These are phyloP conservation scores for Lachnellula willkommii DNA, from an alignment of 2,329 filamentous ascomycete species.

Conservation along the genomic window DNA sequence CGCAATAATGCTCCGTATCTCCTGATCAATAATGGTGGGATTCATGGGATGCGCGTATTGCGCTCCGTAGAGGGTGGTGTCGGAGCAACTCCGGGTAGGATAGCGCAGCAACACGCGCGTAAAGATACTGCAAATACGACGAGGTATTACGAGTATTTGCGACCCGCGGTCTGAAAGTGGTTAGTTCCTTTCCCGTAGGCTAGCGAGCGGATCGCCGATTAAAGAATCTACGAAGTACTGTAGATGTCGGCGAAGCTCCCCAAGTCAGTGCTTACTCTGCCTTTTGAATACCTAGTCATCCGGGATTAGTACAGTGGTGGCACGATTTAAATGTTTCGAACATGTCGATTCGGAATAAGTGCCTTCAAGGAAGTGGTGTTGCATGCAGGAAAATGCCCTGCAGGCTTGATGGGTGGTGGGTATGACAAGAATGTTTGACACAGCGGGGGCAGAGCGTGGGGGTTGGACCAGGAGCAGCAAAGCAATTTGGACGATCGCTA, in stretches of 20 bases:
- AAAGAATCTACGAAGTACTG: no score
- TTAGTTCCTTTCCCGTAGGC: no score
- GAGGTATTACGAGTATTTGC: no score
- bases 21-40: no score
- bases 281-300: background rate
- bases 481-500: slow-evolving; percentile 12
- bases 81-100: no score
- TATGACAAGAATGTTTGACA: slow-evolving; percentile 22
- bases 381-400: background rate
- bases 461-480: slow-evolving; percentile 2
- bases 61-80: no score
- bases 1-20: no score
- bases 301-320: background rate
- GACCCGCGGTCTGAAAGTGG: no score
- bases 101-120: no score
- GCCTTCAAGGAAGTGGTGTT: background rate
- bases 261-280: background rate
- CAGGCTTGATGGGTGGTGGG: slow-evolving; percentile 7
- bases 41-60: no score
- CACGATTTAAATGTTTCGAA: background rate
- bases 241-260: background rate
- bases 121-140: no score
- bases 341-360: background rate
- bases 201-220: no score
- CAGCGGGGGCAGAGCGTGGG: slow-evolving; percentile 10